Percentiles rank a stretch among this genome's conserved stretches.
These are phyloP conservation scores for Knufia fluminis DNA, from an alignment of 2,329 filamentous ascomycete genomes.

Conservation along the genomic window DNA sequence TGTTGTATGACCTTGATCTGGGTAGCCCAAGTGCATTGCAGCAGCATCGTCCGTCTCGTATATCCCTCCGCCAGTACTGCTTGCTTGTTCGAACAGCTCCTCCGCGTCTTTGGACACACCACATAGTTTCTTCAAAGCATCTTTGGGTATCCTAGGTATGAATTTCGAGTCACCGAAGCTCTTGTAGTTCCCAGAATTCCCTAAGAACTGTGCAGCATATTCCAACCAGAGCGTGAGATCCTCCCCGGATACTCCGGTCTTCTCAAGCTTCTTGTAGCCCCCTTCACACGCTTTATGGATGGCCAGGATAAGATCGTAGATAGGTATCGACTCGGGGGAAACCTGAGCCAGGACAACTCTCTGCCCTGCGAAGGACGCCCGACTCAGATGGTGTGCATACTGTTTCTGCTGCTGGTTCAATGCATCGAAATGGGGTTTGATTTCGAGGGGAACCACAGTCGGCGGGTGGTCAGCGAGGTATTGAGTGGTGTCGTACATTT, in stretches of 20 bases:
- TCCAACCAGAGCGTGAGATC: constrained; percentile 62
- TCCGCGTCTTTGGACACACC: constrained; percentile 50
- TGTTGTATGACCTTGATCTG: constrained; percentile 65
- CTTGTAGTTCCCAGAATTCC: constrained; percentile 78
- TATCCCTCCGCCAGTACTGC: constrained; percentile 50
- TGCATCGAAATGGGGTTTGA: constrained; percentile 82
- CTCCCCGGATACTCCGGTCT: constrained; percentile 54
- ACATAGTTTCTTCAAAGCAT: constrained; percentile 56
- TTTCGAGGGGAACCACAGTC: constrained; percentile 74
- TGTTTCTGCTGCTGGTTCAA: constrained; percentile 59
- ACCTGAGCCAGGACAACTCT: constrained; percentile 72
- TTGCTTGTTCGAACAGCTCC: constrained; percentile 57
- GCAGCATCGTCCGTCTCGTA: constrained; percentile 57
- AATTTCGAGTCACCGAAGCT: constrained; percentile 81
- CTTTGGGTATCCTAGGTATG: constrained; percentile 59
- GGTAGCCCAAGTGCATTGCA: constrained; percentile 67
- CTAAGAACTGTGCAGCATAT: constrained; percentile 69
- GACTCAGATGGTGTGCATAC: constrained; percentile 78
- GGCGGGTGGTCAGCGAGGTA: constrained; percentile 90
- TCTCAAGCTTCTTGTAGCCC: constrained; percentile 59
- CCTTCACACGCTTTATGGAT: constrained; percentile 58
- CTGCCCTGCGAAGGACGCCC: constrained; percentile 66
- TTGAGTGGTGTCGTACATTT: constrained; percentile 34
- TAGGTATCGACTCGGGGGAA: constrained; percentile 70
- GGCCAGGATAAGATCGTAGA: constrained; percentile 70